These are phyloP conservation scores for Rhynchosporium graminicola DNA, from an alignment of 2,329 filamentous ascomycete genomes.

Conservation along the genomic window DNA sequence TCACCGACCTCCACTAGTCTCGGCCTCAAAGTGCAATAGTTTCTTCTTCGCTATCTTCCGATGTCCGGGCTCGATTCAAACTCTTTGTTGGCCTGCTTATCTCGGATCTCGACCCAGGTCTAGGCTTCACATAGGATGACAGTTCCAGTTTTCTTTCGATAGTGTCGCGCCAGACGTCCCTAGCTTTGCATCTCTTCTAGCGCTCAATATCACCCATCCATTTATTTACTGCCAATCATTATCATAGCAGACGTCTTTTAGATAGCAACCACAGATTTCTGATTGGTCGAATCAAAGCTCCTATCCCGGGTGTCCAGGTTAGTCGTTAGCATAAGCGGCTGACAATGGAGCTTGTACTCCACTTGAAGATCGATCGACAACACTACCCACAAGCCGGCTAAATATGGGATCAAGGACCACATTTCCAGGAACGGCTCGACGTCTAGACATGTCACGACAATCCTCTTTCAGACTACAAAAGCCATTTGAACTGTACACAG, in stretches of 20 bases:
- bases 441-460: not conserved
- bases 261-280: too few relatives aligned
- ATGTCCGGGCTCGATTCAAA: too few relatives aligned
- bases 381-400: not conserved
- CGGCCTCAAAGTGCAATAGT: too few relatives aligned
- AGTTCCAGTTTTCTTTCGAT: not conserved
- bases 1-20: too few relatives aligned
- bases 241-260: not conserved
- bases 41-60: too few relatives aligned
- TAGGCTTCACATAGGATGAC: not conserved
- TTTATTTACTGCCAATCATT: not conserved
- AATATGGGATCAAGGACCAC: not conserved
- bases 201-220: not conserved
- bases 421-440: not conserved
- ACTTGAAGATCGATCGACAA: not conserved
- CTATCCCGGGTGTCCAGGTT: too few relatives aligned
- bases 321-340: too few relatives aligned
- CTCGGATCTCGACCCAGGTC: constrained; percentile 5
- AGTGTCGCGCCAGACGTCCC: not conserved
- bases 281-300: too few relatives aligned
- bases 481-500: not conserved
- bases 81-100: not conserved
- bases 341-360: not conserved
- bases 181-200: not conserved
- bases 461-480: not conserved